Evolutionary conservation across 176 grass and related monocot genomes (phyloP).

Genomic region (Elymus sibiricus): DNA sequence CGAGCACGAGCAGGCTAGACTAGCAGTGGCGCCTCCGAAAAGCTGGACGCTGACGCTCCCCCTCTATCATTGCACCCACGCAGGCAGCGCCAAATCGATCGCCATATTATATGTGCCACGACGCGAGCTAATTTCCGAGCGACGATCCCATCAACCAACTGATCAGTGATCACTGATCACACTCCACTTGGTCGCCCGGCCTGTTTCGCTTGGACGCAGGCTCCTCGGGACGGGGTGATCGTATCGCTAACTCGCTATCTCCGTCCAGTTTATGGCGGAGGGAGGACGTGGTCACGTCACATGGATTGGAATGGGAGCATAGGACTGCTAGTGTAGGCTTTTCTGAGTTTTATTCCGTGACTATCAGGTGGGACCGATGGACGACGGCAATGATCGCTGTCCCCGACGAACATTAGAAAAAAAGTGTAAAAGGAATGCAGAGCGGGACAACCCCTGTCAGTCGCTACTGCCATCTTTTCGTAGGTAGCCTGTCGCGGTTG

Average conservation of each 20-base stretch:
- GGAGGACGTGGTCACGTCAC: neutral
- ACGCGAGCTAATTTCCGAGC: neutral
- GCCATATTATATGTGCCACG: neutral
- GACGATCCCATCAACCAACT: neutral
- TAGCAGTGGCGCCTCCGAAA: neutral
- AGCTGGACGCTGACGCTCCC: constrained; percentile 14
- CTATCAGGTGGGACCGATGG: neutral
- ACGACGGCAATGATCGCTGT: constrained; percentile 6
- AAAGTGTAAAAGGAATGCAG: neutral
- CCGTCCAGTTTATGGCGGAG: neutral
- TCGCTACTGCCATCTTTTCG: neutral
- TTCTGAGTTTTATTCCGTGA: neutral
- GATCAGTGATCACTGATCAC: neutral
- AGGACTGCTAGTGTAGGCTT: neutral
- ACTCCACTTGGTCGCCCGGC: neutral
- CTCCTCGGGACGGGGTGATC: neutral
- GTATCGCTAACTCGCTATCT: neutral
- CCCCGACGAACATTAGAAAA: neutral
- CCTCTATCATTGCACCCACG: neutral
- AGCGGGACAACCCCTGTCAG: constrained; percentile 18
- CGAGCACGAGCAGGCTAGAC: neutral
- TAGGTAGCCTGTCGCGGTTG: constrained; percentile 19
- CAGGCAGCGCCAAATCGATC: neutral
- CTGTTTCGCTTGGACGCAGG: neutral
- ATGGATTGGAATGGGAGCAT: neutral